Base-by-base conservation (phyloP, 345 rosid genomes). In the Citrus inodora region DNA sequence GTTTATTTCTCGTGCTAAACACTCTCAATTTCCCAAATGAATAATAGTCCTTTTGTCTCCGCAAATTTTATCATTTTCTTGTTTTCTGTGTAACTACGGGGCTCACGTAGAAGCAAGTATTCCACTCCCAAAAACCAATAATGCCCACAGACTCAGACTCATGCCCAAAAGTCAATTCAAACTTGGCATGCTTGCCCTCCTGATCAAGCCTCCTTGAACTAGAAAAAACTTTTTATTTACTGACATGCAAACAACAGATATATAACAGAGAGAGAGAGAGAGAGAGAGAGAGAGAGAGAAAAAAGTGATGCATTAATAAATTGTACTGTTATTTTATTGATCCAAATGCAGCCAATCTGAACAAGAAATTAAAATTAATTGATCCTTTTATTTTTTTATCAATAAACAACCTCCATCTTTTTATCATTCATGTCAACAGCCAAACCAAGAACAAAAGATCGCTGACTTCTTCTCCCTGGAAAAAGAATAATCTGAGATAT, bases 381-480 rank as follows among this genome's bases (percentile, higher is more conserved):
- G 64, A n/a, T 35, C 8, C 37, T 35, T 37, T 37, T 37, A 7
- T 35, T 35, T 13, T 74, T 61, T 79, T 69, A 32, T 19, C 16
- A 48, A 59, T 72, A 46, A 82, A 77, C 73, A 25, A 73, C 71
- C 74, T 46, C 38, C 59, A 67, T 70, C 81, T 73, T 73, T 35
- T 37, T 76, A 65, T 71, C 77, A 25, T 78, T 80, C 70, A 65
- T 79, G 59, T 78, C 25, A 59, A 67, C 79, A 80, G 78, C 77
- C 68, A 32, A 68, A 73, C 38, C 61, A 77, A 87, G 78, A 82
- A 71, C 76, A 77, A 61, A 79, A 84, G 58, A 79, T 65, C 9
- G 78, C 81, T 81, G 63, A 71, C 80, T 53, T 74, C 59, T 75
- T 84, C 82, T 76, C 28, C 75, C 80, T 74, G 79, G 82, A 76